phyloP scores from a whole-genome alignment of 768 basidiomycete species.

The Boletus barrowsii region DNA sequence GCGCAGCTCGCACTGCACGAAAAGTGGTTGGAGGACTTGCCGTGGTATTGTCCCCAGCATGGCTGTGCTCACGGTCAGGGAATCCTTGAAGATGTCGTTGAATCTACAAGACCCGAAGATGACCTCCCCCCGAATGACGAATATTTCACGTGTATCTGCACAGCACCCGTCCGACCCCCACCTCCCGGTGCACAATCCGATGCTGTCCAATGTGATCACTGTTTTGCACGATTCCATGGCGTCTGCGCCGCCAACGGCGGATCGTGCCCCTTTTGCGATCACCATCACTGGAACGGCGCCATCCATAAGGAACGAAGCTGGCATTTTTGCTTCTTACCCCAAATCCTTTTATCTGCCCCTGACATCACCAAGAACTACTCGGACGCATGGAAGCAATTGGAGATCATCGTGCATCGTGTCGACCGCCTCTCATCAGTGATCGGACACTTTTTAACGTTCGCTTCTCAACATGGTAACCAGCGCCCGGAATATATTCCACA shows the following conservation, averaged over 20 bases:
- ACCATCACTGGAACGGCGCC: constrained; percentile 87
- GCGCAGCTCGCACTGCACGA: constrained; percentile 64
- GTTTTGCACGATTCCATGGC: constrained; percentile 82
- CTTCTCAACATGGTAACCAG: constrained; percentile 66
- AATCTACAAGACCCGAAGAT: constrained; percentile 71
- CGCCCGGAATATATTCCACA: constrained; percentile 75
- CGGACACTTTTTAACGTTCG: constrained; percentile 76
- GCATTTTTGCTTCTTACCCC: constrained; percentile 79
- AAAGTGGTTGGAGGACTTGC: constrained; percentile 70
- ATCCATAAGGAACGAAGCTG: constrained; percentile 79
- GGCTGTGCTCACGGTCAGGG: constrained; percentile 57
- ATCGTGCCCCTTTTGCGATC: constrained; percentile 89
- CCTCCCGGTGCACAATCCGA: constrained; percentile 70
- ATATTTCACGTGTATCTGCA: constrained; percentile 85
- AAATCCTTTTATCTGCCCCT: constrained; percentile 68
- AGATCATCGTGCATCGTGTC: constrained; percentile 74
- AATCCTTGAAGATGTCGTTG: constrained; percentile 73
- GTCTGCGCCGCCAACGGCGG: constrained; percentile 85
- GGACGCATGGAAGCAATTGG: constrained; percentile 74
- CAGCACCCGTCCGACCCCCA: constrained; percentile 72
- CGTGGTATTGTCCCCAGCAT: constrained; percentile 77
- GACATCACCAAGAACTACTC: constrained; percentile 78
- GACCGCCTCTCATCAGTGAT: constrained; percentile 73
- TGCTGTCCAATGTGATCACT: constrained; percentile 89
- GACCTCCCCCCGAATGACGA: constrained; percentile 77